A percentile compares a stretch with the other conserved stretches of the same genome.
These are phyloP conservation scores for Neurospora pannonica DNA, from an alignment of 495 filamentous ascomycete species.

Conservation along the genomic window DNA sequence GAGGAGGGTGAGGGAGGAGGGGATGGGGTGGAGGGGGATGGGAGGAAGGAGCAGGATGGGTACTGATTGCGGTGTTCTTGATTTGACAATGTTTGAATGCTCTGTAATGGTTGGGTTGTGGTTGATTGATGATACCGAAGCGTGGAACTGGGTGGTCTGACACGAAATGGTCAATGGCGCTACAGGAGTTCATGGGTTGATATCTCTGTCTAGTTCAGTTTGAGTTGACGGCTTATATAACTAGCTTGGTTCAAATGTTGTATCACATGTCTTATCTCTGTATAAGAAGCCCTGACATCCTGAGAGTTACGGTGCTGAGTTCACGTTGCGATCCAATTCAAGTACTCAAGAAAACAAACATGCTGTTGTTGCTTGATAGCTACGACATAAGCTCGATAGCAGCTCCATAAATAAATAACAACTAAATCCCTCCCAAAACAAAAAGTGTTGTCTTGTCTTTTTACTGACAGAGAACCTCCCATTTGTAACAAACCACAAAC, in stretches of 20 bases:
- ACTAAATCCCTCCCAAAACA: neutral
- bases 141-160: neutral
- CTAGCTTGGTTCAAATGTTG: neutral
- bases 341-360: neutral
- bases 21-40: constrained; percentile 33
- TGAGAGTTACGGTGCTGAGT: neutral
- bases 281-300: too few relatives aligned
- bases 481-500: neutral
- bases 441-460: neutral
- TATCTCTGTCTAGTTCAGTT: neutral
- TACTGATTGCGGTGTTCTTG: constrained; percentile 23
- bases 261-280: too few relatives aligned
- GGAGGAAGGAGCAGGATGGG: constrained; percentile 51
- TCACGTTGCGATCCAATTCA: neutral
- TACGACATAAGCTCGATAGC: neutral
- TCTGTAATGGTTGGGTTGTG: neutral
- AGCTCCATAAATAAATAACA: neutral
- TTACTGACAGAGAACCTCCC: neutral
- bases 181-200: neutral
- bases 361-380: neutral
- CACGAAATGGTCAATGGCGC: neutral
- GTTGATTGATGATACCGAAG: neutral
- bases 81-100: neutral
- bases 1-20: constrained; percentile 28
- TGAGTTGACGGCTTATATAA: neutral